Base-by-base conservation (phyloP, 78 protist genomes). In the Speleostelium caveatum region DNA sequence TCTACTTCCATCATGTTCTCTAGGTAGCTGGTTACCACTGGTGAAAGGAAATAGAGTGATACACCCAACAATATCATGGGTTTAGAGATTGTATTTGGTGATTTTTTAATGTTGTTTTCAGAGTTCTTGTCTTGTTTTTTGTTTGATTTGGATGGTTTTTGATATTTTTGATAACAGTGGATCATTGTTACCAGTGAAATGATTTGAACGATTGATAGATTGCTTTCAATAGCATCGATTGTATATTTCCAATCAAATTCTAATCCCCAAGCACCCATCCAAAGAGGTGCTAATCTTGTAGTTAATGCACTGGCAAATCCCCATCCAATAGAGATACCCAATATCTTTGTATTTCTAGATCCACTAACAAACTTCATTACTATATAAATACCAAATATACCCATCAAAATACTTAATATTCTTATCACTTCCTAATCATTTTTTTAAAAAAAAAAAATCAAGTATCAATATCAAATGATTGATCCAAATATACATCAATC, bases 281-380 rank as follows among this genome's bases (percentile, higher is more conserved):
- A 35, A 1, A 77, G n/a, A 24, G 59, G 67, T 35, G 30, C 30
- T 32, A 77, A 30, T 35, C 73, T 60, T 24, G 62, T 49, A 22
- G 36, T 21, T 32, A 65, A 2, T n/a, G 60, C 66, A 51, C 32
- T 35, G 35, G 75, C 72, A 19, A 77, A 36, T 21, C 38, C 38
- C 87, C 87, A 77, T 6, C 87, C 87, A 6, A 65, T 3, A 32
- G 55, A 41, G n/a, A 76, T 45, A 35, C 67, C 87, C 1, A 77
- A 30, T 19, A 32, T 53, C n/a, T 53, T 63, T 17, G 28, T 2
- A 41, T 75, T 72, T 69, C 65, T 77, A 38, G 75, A 42, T 63
- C 71, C 86, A 21, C 33, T 4, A n/a, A 28, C 51, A 63, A 75
- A 24, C 41, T 75, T 63, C 32, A 75, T 45, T 45, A 75, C 28